Evolutionary conservation across 1,284 basidiomycete genomes (phyloP).

Genomic region (Cystobasidium sp.): DNA sequence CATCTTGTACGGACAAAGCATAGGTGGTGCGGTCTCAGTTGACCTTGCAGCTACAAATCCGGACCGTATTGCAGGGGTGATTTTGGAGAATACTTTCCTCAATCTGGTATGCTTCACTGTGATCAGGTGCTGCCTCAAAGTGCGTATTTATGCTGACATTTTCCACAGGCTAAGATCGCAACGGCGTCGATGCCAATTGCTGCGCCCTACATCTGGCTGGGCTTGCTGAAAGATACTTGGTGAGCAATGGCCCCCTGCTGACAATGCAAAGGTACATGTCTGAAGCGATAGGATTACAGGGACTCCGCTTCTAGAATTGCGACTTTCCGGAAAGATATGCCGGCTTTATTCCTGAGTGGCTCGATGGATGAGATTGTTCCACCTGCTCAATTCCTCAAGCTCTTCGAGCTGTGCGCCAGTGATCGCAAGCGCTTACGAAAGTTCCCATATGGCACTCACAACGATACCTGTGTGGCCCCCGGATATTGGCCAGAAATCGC

Average conservation of each 20-base stretch:
- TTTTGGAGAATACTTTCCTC: conserved; percentile 47
- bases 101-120: conserved; percentile 27
- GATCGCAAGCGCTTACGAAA: conserved; percentile 60
- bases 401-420: conserved; percentile 65
- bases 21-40: conserved; percentile 93
- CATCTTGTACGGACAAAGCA: conserved; percentile 88
- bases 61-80: conserved; percentile 57
- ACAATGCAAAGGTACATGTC: neutral
- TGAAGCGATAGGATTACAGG: neutral
- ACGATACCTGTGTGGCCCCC: conserved; percentile 43
- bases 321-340: conserved; percentile 67
- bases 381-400: conserved; percentile 75
- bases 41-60: conserved; percentile 83
- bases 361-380: conserved; percentile 82
- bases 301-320: conserved; percentile 74
- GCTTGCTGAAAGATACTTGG: conserved; percentile 87
- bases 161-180: conserved; percentile 9
- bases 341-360: conserved; percentile 85
- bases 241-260: neutral
- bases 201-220: conserved; percentile 35
- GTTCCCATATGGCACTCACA: conserved; percentile 50
- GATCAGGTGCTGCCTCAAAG: neutral
- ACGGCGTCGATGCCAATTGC: conserved; percentile 28
- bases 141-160: neutral
- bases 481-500: conserved; percentile 34